Percentiles rank a stretch among this genome's conserved stretches.
These are phyloP conservation scores for Daldinia sp. DNA, from an alignment of 2,329 filamentous ascomycete species.

Conservation along the genomic window DNA sequence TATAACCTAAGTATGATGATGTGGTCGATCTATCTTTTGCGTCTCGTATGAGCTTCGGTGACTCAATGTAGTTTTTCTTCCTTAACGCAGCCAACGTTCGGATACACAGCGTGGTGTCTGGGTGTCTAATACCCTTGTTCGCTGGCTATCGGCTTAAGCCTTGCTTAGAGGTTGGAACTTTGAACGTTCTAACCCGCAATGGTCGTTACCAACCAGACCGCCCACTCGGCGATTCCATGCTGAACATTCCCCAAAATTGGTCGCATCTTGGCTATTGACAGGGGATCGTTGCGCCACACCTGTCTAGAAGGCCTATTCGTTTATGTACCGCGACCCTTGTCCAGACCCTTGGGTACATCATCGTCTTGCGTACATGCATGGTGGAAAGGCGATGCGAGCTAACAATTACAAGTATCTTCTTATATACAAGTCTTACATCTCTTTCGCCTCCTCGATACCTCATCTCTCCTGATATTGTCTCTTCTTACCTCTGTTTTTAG, in stretches of 20 bases:
- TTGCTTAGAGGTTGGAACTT: conserved; percentile 38
- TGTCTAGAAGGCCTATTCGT: conserved; percentile 42
- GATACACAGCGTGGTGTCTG: conserved; percentile 16
- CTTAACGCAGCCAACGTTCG: conserved; percentile 24
- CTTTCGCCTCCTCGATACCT: conserved; percentile 44
- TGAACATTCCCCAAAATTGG: conserved; percentile 46
- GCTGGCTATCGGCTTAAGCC: conserved; percentile 33
- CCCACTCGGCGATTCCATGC: conserved; percentile 52
- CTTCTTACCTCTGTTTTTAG: conserved; percentile 29
- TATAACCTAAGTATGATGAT: conserved; percentile 3
- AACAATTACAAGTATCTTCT: conserved; percentile 47
- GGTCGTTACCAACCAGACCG: conserved; percentile 51
- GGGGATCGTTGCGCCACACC: conserved; percentile 53
- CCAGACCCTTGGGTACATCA: conserved; percentile 44
- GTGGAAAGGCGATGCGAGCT: conserved; percentile 43
- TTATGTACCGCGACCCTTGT: conserved; percentile 45
- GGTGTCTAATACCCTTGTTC: conserved; percentile 25
- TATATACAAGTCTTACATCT: conserved; percentile 48
- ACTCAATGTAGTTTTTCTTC: conserved; percentile 41
- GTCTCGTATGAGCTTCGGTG: conserved; percentile 33
- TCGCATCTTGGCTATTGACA: conserved; percentile 51
- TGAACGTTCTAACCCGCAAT: conserved; percentile 38
- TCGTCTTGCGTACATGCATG: conserved; percentile 44
- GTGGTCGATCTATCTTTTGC: conserved; percentile 15
- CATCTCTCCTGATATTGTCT: conserved; percentile 44